Evolutionary conservation across 225 moss, liverwort and hornwort species (phyloP).

Genomic region (Marchantia polymorpha): DNA sequence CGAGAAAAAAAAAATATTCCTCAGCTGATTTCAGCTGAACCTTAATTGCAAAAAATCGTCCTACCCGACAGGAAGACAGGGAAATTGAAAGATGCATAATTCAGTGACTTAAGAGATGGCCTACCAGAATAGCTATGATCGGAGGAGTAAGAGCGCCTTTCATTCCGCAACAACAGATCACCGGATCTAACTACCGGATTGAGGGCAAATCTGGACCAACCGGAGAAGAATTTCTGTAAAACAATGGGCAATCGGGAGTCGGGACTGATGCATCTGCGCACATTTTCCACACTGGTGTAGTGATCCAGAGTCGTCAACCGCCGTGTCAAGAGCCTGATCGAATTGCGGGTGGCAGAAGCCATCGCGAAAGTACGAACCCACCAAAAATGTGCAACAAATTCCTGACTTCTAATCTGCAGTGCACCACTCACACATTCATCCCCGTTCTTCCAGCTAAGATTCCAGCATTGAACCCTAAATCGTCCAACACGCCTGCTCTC

Average conservation of each 20-base stretch:
- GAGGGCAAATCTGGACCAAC: neutral
- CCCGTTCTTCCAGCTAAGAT: too few relatives aligned
- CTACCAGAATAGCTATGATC: conserved; percentile 17
- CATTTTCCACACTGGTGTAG: neutral
- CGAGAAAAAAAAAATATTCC: neutral
- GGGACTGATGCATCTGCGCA: neutral
- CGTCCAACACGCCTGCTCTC: neutral
- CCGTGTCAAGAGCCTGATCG: conserved; percentile 13
- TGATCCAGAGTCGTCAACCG: conserved; percentile 7
- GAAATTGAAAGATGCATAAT: too few relatives aligned
- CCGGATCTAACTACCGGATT: neutral
- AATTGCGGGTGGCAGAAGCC: neutral
- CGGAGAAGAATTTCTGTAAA: neutral
- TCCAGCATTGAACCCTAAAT: conserved; percentile 6
- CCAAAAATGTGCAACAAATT: neutral
- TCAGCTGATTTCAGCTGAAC: neutral
- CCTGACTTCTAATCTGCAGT: neutral
- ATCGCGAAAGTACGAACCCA: neutral
- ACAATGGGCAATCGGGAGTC: neutral
- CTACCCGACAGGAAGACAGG: too few relatives aligned
- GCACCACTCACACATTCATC: neutral
- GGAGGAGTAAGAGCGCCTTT: conserved; percentile 23
- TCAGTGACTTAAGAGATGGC: conserved; percentile 18
- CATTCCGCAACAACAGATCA: conserved; percentile 1
- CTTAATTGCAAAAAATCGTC: neutral